Evolutionary conservation across 2,329 filamentous ascomycete genomes (phyloP).

Genomic region (Fusarium metavorans): DNA sequence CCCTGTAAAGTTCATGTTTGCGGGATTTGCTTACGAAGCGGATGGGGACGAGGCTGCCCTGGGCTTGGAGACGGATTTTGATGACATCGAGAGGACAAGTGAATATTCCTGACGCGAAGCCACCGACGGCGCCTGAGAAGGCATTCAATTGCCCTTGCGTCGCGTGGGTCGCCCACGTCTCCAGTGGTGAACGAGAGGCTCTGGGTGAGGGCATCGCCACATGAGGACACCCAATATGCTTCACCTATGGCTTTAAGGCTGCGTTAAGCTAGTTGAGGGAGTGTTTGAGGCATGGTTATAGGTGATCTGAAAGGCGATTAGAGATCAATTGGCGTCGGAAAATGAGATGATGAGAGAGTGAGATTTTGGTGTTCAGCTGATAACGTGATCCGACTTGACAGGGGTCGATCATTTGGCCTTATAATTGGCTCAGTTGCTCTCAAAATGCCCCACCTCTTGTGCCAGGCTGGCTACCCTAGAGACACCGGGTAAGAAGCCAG

Average conservation of each 20-base stretch:
- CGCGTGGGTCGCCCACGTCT: slow-evolving; percentile 63
- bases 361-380: not conserved
- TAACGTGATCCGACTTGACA: not conserved
- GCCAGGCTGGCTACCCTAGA: not conserved
- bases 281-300: not conserved
- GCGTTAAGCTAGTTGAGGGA: not conserved
- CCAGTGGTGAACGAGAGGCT: slow-evolving; percentile 7
- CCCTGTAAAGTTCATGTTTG: slow-evolving; percentile 76
- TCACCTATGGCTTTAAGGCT: not conserved
- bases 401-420: not conserved
- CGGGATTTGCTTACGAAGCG: slow-evolving; percentile 58
- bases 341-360: not conserved
- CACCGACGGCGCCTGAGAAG: slow-evolving; percentile 86
- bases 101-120: slow-evolving; percentile 90
- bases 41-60: slow-evolving; percentile 79
- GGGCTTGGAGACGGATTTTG: slow-evolving; percentile 96
- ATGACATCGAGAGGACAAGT: slow-evolving; percentile 98
- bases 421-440: not conserved
- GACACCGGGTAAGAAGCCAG: not conserved
- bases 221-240: not conserved
- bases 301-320: not conserved
- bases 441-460: not conserved
- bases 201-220: slow-evolving; percentile 5
- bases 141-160: slow-evolving; percentile 80
- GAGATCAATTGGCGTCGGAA: not conserved